A percentile compares a stretch with the other conserved stretches of the same genome.
Evolutionary conservation across 139 green algal species (phyloP).

Genomic region (Penium margaritaceum): DNA sequence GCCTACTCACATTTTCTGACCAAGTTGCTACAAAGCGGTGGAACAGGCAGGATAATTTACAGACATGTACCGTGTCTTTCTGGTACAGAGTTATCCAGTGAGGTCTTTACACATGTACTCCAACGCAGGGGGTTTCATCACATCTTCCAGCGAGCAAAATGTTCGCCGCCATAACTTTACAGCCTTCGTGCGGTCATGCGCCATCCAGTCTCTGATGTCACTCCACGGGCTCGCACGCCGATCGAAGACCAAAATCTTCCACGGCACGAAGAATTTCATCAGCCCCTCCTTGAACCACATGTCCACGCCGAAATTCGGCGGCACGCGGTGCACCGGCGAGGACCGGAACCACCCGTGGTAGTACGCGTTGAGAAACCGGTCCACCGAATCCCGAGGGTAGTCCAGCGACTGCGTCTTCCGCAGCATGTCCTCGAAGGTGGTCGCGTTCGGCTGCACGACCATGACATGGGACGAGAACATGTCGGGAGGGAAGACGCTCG

Average conservation of each 20-base stretch:
- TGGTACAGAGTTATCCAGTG: too few relatives aligned
- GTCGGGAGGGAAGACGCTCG: conserved; percentile 42
- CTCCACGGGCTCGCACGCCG: conserved; percentile 9
- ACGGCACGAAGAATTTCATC: conserved; percentile 43
- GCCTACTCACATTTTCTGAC: too few relatives aligned
- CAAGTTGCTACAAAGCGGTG: too few relatives aligned
- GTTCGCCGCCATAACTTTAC: conserved; percentile 27
- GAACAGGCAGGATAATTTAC: too few relatives aligned
- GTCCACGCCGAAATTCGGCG: conserved; percentile 28
- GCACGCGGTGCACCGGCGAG: conserved; percentile 29
- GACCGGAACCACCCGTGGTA: conserved; percentile 32
- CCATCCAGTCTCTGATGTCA: conserved; percentile 23
- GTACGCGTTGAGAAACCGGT: conserved; percentile 38
- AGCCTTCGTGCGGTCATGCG: conserved; percentile 30
- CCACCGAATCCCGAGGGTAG: conserved; percentile 17
- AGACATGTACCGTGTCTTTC: too few relatives aligned
- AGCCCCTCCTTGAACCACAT: conserved; percentile 46
- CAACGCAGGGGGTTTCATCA: neutral
- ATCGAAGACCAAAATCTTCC: conserved; percentile 29
- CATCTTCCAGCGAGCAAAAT: conserved; percentile 26
- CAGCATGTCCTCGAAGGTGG: conserved; percentile 32
- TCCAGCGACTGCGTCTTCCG: neutral
- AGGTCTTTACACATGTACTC: conserved; percentile 23
- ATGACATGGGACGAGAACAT: conserved; percentile 39
- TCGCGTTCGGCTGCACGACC: conserved; percentile 25